Base-by-base conservation (phyloP, 1,284 basidiomycete genomes). In the Tilletia setariae region DNA sequence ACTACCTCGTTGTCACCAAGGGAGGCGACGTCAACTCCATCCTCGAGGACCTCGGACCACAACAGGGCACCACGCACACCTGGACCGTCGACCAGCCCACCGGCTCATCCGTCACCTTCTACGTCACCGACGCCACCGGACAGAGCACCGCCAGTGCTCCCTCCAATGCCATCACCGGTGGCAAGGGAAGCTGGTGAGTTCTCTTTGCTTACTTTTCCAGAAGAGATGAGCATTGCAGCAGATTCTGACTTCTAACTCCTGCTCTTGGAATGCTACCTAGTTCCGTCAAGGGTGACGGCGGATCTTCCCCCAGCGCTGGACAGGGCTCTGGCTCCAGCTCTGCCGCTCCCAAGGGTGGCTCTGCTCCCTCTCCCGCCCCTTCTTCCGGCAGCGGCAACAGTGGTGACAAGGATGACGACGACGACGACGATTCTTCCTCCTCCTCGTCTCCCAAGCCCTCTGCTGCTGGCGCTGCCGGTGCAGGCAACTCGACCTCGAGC, bases 81-180 rank as follows among this genome's bases (percentile, higher is more conserved):
- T 49, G 46, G 64, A 49, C 9, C 13, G 47, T 25, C 71, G 56
- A 61, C 30, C 30, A 35, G 11, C 63, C 70, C 53, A 69, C 65
- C 4, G 65, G 64, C 23, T 68, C 69, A 16, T 63, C 43, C 8
- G 64, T 75, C 51, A 70, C 70, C 53, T 64, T 75, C 35, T 35
- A 68, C 67, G 66, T 75, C 69, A 64, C 69, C 35, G 74, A 75
- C 62, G 59, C 66, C 67, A 30, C 62, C 1, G 74, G 74, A 65
- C 35, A 46, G 1, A 43, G 25, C 16, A 61, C 46, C 67, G 70
- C 66, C 72, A 70, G 70, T 65, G 67, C 62, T 61, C 53, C 59
- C 47, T 65, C 43, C 68, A 49, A 61, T 44, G 7, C 67, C 49
- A 68, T 75, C 53, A 66, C 35, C 8, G 53, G 65, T 16, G 74